Base-by-base conservation (phyloP, 1,284 basidiomycete genomes). In the Ceratobasidium papillatum region DNA sequence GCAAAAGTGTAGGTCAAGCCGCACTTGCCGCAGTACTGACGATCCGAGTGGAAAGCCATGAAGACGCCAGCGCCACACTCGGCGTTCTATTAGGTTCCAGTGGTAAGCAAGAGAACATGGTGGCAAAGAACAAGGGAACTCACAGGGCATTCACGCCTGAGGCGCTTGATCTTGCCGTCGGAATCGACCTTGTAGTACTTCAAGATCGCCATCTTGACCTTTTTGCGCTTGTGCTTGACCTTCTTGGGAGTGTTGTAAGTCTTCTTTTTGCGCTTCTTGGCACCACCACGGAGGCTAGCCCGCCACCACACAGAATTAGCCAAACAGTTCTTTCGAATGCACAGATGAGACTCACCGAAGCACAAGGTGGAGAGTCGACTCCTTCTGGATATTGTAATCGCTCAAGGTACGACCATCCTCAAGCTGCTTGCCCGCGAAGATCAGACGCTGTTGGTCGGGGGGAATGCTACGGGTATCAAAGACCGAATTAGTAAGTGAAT, bases 201-300 rank as follows among this genome's bases (percentile, higher is more conserved):
- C 84, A 99, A 88, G 87, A 98, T 96, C 81, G 95, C 87, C 96
- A 88, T 87, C 87, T 97, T 99, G 88, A 98, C 95, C 90, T 98
- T 98, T 90, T 97, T 97, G 85, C 93, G 92, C 92, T 99, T 98
- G 89, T 99, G 96, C 92, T 99, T 99, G 90, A 98, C 91, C 89
- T 99, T 99, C 92, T 99, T 99, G 85, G 97, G 97, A 83, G 96
- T 97, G 84, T 89, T 95, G 94, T 98, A 98, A 75, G 94, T 96
- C 91, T 99, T 99, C 90, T 99, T 99, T 91, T 99, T 99, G 84
- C 97, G 91, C 92, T 99, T 99, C 94, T 97, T 97, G 79, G 92
- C 95, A 89, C 95, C 96, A 88, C 95, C 95, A 86, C 95, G 95
- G 66, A 97, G 93, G 82, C 94, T 91, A 79, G 77, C 36, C 14